These are phyloP conservation scores for Nakazawaea holstii DNA, from an alignment of 805 yeast genomes.

Conservation along the genomic window DNA sequence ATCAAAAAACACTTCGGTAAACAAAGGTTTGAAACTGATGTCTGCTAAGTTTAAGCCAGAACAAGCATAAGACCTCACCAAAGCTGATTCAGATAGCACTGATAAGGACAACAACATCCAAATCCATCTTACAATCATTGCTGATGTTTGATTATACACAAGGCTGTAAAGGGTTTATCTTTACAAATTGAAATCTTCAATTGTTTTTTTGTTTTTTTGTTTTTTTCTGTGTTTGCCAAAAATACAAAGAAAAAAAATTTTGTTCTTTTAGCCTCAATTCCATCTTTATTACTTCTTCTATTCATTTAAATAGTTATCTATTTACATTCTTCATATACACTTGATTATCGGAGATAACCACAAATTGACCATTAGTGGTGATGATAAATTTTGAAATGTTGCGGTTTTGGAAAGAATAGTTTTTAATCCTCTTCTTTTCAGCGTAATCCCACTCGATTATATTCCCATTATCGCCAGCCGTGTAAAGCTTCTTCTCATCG, in stretches of 20 bases:
- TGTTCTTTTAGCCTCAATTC: no score
- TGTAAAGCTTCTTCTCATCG: neutral
- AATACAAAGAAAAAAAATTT: neutral
- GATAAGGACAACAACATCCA: neutral
- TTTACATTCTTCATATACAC: no score
- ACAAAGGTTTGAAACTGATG: constrained; percentile 3
- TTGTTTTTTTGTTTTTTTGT: neutral
- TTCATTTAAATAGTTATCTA: no score
- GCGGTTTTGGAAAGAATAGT: neutral
- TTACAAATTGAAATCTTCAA: no score
- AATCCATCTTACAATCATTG: neutral
- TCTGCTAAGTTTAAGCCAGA: neutral
- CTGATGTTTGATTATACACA: no score
- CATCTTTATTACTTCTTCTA: no score
- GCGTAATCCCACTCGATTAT: constrained; percentile 1
- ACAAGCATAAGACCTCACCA: constrained; percentile 11
- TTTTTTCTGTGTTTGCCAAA: neutral
- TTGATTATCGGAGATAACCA: no score
- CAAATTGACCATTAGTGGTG: no score
- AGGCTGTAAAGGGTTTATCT: no score
- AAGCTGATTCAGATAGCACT: constrained; percentile 7
- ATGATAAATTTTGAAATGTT: neutral
- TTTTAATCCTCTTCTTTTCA: neutral
- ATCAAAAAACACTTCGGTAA: constrained; percentile 11
- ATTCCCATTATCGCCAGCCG: constrained; percentile 7